phyloP scores from a whole-genome alignment of 2,329 filamentous ascomycete species.

The Fusarium oligoseptatum region DNA sequence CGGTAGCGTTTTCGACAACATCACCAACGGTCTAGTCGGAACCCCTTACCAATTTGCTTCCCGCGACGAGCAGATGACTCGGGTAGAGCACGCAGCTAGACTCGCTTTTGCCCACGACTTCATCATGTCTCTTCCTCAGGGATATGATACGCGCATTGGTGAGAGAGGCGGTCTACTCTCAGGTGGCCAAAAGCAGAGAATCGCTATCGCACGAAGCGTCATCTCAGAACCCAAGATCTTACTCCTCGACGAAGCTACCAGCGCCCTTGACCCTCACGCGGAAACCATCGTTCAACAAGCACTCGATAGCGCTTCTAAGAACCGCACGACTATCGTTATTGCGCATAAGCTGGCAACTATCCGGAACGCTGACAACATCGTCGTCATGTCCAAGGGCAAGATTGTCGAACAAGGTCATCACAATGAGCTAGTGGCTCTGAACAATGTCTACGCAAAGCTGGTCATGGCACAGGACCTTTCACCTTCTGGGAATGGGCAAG shows the following conservation, averaged over 20 bases:
- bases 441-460: slow-evolving; percentile 62
- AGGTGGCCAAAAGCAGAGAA: slow-evolving; percentile 75
- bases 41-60: slow-evolving; percentile 42
- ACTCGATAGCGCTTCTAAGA: slow-evolving; percentile 63
- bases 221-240: slow-evolving; percentile 64
- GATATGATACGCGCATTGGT: slow-evolving; percentile 68
- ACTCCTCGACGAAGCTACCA: slow-evolving; percentile 76
- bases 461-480: slow-evolving; percentile 57
- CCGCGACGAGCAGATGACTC: slow-evolving; percentile 55
- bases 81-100: slow-evolving; percentile 59
- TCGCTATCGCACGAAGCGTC: slow-evolving; percentile 68
- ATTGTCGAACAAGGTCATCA: slow-evolving; percentile 69
- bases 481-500: background rate
- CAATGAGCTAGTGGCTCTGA: slow-evolving; percentile 63
- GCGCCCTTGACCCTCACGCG: slow-evolving; percentile 60
- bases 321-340: slow-evolving; percentile 74
- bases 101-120: slow-evolving; percentile 65
- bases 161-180: slow-evolving; percentile 73
- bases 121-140: slow-evolving; percentile 59
- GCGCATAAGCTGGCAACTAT: slow-evolving; percentile 71
- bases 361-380: slow-evolving; percentile 71
- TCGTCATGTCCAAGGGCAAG: slow-evolving; percentile 70
- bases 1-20: slow-evolving; percentile 63
- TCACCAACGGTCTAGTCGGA: slow-evolving; percentile 60
- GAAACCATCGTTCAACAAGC: slow-evolving; percentile 66